phyloP scores from a whole-genome alignment of 2,329 filamentous ascomycete genomes.

The Colletotrichum plurivorum region DNA sequence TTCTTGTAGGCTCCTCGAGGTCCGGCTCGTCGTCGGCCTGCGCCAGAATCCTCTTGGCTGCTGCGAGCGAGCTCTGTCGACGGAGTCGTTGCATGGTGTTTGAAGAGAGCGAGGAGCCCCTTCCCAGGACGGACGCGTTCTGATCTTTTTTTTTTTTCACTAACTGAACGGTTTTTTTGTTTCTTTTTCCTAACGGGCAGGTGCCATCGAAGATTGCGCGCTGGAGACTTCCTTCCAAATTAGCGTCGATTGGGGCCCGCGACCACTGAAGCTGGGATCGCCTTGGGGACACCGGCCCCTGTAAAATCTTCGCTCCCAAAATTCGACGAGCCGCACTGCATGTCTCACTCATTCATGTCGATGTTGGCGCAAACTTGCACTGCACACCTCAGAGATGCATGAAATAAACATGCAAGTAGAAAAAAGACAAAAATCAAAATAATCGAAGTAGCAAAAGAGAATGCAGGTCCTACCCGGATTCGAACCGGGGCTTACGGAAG shows the following conservation, averaged over 20 bases:
- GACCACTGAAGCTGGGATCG: slow-evolving; percentile 23
- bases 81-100: slow-evolving; percentile 26
- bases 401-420: background rate
- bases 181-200: no score
- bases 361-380: background rate
- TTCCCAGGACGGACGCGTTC: background rate
- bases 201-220: background rate
- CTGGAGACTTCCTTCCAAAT: background rate
- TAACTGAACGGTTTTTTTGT: no score
- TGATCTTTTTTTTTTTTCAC: no score
- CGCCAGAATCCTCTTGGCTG: slow-evolving; percentile 28
- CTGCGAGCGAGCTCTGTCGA: slow-evolving; percentile 39
- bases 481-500: slow-evolving; percentile 39
- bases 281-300: background rate
- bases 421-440: fast-evolving
- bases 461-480: slow-evolving; percentile 31
- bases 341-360: no score
- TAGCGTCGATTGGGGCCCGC: slow-evolving; percentile 29
- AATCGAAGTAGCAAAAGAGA: background rate
- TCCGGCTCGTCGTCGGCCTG: slow-evolving; percentile 34
- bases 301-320: no score
- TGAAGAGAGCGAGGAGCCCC: no score
- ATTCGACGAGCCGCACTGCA: no score
- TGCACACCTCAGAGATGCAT: background rate
- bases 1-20: background rate